These are phyloP conservation scores for Colletotrichum sp. DNA, from an alignment of 2,329 filamentous ascomycete species.

Conservation along the genomic window DNA sequence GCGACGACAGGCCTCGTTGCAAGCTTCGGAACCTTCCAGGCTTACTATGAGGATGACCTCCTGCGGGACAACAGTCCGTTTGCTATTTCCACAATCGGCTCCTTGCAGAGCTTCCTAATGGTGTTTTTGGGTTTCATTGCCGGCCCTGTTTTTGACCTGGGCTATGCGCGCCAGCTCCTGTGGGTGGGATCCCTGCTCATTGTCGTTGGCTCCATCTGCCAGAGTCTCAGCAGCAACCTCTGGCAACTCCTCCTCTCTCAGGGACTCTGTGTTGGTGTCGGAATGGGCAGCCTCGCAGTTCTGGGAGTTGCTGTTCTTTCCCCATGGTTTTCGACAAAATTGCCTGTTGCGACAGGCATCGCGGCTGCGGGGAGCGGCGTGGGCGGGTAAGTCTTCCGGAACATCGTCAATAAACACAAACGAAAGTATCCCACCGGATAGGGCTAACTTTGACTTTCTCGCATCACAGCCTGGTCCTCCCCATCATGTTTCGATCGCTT, in stretches of 20 bases:
- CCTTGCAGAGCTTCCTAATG: conserved; percentile 51
- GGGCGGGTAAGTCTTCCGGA: conserved; percentile 40
- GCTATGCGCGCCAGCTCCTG: conserved; percentile 46
- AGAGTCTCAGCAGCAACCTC: conserved; percentile 46
- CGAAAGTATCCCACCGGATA: conserved; percentile 59
- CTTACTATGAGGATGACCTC: conserved; percentile 49
- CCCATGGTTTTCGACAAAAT: conserved; percentile 33
- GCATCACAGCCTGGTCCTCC: conserved; percentile 47
- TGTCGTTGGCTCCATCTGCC: conserved; percentile 51
- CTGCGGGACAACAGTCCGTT: neutral
- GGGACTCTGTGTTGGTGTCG: conserved; percentile 49
- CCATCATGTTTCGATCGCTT: neutral
- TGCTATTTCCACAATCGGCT: conserved; percentile 49
- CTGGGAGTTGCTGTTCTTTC: conserved; percentile 37
- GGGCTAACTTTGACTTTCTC: conserved; percentile 62
- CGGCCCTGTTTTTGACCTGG: conserved; percentile 53
- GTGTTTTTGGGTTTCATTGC: conserved; percentile 43
- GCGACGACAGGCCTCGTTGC: conserved; percentile 35
- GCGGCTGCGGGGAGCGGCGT: conserved; percentile 34
- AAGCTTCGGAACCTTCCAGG: conserved; percentile 58
- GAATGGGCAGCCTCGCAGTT: conserved; percentile 43
- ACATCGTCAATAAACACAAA: neutral
- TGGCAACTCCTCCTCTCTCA: conserved; percentile 55
- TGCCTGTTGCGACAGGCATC: conserved; percentile 36
- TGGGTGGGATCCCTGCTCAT: conserved; percentile 43